Percentiles rank a stretch among this genome's conserved stretches.
phyloP scores from a whole-genome alignment of 305 asterid species.

The Ajuga reptans region DNA sequence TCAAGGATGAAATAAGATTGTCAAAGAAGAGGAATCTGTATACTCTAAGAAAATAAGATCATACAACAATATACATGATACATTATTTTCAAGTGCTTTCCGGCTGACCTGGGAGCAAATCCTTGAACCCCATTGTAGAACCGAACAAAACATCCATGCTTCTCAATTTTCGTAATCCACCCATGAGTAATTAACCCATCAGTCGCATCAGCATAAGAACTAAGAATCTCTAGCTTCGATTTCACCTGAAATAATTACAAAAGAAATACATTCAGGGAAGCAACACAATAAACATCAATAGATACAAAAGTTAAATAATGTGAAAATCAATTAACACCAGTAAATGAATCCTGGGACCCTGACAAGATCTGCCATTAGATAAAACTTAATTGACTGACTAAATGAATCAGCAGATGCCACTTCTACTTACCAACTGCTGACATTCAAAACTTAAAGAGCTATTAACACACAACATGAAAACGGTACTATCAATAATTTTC shows the following conservation, averaged over 20 bases:
- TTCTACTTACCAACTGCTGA: neutral
- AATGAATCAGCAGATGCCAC: neutral
- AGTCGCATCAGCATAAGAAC: conserved; percentile 75
- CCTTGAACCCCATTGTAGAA: conserved; percentile 97
- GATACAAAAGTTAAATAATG: neutral
- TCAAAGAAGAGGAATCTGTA: conserved; percentile 6
- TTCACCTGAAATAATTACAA: conserved; percentile 49
- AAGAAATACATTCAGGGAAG: neutral
- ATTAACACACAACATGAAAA: neutral
- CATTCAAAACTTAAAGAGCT: neutral
- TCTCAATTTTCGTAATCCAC: conserved; percentile 92
- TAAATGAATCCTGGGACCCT: neutral
- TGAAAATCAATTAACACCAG: neutral
- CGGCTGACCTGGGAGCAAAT: conserved; percentile 73
- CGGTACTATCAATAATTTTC: neutral
- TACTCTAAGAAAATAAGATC: neutral
- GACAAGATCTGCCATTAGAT: neutral
- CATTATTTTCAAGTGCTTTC: neutral
- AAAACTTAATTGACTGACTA: neutral
- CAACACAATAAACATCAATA: neutral
- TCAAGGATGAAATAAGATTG: neutral
- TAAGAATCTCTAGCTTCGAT: conserved; percentile 70
- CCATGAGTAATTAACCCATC: conserved; percentile 89
- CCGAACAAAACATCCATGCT: conserved; percentile 94
- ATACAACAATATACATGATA: conserved; percentile 4